These are phyloP conservation scores for Holtermanniella nyarrowii DNA, from an alignment of 768 basidiomycete genomes.

Conservation along the genomic window DNA sequence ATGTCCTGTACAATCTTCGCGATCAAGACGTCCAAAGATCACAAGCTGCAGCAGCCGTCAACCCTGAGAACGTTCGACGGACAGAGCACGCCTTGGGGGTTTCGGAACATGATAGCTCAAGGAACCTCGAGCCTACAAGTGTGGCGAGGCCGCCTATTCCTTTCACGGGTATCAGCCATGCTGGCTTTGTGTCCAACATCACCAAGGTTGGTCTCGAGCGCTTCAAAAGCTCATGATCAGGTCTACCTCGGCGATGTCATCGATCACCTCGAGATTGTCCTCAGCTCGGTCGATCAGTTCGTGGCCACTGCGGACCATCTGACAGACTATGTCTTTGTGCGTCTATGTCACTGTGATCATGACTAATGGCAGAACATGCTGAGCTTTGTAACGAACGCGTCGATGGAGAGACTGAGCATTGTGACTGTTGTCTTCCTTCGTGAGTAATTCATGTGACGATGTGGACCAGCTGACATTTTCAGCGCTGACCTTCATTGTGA, in stretches of 20 bases:
- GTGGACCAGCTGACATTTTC: not conserved
- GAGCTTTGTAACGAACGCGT: conserved; percentile 36
- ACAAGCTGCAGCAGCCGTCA: conserved; percentile 23
- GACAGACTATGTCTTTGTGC: conserved; percentile 39
- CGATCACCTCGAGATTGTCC: conserved; percentile 38
- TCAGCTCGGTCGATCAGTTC: conserved; percentile 34
- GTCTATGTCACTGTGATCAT: not conserved
- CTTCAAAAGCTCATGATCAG: not conserved
- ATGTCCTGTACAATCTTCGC: conserved; percentile 33
- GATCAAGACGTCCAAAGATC: conserved; percentile 36
- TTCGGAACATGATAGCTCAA: not conserved
- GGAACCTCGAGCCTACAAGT: too few species aligned
- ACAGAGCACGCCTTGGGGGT: not conserved
- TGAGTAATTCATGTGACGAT: conserved; percentile 14
- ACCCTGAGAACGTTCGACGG: not conserved
- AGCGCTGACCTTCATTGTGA: conserved; percentile 31
- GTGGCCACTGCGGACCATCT: conserved; percentile 36
- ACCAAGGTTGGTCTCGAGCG: conserved; percentile 19
- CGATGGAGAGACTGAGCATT: conserved; percentile 40
- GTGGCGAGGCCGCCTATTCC: not conserved
- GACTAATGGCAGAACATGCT: conserved; percentile 29
- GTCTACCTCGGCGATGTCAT: conserved; percentile 37
- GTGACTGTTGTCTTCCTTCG: conserved; percentile 40
- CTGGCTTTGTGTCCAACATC: conserved; percentile 28
- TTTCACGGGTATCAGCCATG: not conserved